Evolutionary conservation across 371 early-diverging fungal genomes (phyloP).

Genomic region (Gilbertella persicaria): DNA sequence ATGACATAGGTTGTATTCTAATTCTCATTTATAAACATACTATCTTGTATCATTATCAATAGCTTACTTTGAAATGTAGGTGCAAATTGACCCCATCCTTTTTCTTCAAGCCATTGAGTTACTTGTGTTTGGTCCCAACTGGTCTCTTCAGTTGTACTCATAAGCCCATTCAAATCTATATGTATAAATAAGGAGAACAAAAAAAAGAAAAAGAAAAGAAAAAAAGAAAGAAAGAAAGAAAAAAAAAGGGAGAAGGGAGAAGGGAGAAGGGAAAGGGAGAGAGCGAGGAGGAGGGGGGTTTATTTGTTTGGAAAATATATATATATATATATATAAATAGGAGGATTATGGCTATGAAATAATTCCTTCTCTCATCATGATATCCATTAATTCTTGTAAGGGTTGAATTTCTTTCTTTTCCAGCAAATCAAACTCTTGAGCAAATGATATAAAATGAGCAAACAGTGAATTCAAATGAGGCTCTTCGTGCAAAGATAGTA

Average conservation of each 20-base stretch:
- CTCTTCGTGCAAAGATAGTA: slow-evolving; percentile 80
- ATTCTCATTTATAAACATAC: not conserved
- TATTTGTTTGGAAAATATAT: not conserved
- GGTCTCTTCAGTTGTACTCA: too few relatives aligned
- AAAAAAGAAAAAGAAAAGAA: slow-evolving; percentile 1
- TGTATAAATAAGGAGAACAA: not conserved
- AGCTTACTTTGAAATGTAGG: slow-evolving; percentile 44
- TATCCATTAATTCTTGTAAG: slow-evolving; percentile 76
- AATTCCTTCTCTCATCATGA: slow-evolving; percentile 59
- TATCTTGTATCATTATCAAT: slow-evolving; percentile 3
- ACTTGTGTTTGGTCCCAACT: slow-evolving; percentile 47
- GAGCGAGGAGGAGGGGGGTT: not conserved
- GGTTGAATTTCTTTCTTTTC: slow-evolving; percentile 90
- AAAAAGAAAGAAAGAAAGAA: not conserved
- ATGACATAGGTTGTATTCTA: slow-evolving; percentile 42
- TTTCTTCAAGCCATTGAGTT: slow-evolving; percentile 42
- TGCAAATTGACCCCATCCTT: slow-evolving; percentile 46
- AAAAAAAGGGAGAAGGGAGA: not conserved
- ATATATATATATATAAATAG: too few relatives aligned
- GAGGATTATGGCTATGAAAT: slow-evolving; percentile 20
- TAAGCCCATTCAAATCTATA: too few relatives aligned
- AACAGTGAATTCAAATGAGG: slow-evolving; percentile 93
- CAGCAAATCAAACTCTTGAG: slow-evolving; percentile 87
- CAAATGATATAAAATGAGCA: slow-evolving; percentile 92
- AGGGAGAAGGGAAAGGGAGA: not conserved